phyloP scores from a whole-genome alignment of 2,329 filamentous ascomycete genomes.

The Didymella pomorum region DNA sequence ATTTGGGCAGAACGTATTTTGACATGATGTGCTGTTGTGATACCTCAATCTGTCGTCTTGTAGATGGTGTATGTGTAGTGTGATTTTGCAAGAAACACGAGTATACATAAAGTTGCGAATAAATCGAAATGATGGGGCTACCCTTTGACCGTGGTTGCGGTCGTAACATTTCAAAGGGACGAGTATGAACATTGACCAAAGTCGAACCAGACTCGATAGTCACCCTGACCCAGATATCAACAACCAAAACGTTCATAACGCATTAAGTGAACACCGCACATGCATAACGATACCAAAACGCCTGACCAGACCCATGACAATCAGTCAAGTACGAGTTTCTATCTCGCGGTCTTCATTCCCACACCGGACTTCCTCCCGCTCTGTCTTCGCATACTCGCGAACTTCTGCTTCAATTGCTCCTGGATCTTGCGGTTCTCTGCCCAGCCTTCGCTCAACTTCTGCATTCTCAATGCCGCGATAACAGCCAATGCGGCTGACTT shows the following conservation, averaged over 20 bases:
- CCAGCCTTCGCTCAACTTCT: constrained; percentile 60
- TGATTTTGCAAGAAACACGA: background rate
- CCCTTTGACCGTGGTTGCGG: background rate
- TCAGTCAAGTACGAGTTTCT: constrained; percentile 17
- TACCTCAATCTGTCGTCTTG: background rate
- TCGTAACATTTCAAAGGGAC: background rate
- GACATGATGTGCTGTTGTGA: background rate
- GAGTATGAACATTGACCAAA: background rate
- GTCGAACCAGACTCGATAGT: background rate
- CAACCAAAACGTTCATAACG: background rate
- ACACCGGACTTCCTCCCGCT: constrained; percentile 29
- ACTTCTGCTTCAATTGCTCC: constrained; percentile 55
- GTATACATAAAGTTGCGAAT: background rate
- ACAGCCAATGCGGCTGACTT: constrained; percentile 59
- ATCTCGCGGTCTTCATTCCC: constrained; percentile 28
- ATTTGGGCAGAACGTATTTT: background rate
- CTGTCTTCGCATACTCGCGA: constrained; percentile 54
- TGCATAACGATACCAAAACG: constrained; percentile 35
- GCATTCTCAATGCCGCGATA: constrained; percentile 61
- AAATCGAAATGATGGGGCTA: background rate
- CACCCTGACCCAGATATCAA: background rate
- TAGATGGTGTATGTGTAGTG: background rate
- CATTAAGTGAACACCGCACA: constrained; percentile 15
- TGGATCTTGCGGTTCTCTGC: constrained; percentile 59
- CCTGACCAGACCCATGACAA: constrained; percentile 34